phyloP scores from a whole-genome alignment of 495 filamentous ascomycete genomes.

The Penicillium macrosclerotiorum region DNA sequence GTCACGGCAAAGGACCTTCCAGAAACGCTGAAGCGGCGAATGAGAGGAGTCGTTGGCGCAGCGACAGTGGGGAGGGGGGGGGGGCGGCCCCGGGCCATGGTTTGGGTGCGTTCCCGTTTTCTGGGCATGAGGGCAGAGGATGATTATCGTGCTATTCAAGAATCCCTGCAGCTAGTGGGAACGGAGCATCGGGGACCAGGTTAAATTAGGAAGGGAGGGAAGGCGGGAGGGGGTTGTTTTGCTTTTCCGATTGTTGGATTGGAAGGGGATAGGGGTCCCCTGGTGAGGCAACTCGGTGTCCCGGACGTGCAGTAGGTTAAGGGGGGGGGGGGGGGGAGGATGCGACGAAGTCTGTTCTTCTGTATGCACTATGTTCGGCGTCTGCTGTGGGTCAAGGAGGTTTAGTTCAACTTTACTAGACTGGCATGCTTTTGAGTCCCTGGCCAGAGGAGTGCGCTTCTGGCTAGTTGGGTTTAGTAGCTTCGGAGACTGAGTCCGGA shows the following conservation, averaged over 20 bases:
- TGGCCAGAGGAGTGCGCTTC: not conserved
- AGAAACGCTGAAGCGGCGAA: slow-evolving; percentile 19
- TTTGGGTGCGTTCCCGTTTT: slow-evolving; percentile 18
- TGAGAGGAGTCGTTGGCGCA: slow-evolving; percentile 7
- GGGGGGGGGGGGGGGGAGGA: not conserved
- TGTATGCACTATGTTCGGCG: slow-evolving; percentile 8
- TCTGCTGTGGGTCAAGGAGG: slow-evolving; percentile 12
- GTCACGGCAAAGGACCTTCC: slow-evolving; percentile 16
- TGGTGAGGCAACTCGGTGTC: too few relatives aligned
- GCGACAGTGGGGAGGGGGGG: slow-evolving; percentile 12
- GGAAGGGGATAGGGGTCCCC: too few relatives aligned
- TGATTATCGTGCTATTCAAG: too few relatives aligned
- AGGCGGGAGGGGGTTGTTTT: too few relatives aligned
- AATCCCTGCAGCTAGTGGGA: not conserved
- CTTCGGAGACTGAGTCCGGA: too few relatives aligned
- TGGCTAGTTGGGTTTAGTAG: not conserved
- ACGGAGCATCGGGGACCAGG: slow-evolving; percentile 1
- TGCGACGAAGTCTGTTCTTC: not conserved
- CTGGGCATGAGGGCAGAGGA: not conserved
- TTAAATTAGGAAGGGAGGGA: not conserved
- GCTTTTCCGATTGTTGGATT: too few relatives aligned
- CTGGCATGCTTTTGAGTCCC: not conserved
- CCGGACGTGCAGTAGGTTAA: not conserved
- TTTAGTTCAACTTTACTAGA: not conserved
- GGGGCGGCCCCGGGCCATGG: not conserved